These are phyloP conservation scores for Epichloe aotearoae DNA, from an alignment of 2,329 filamentous ascomycete genomes.

Conservation along the genomic window DNA sequence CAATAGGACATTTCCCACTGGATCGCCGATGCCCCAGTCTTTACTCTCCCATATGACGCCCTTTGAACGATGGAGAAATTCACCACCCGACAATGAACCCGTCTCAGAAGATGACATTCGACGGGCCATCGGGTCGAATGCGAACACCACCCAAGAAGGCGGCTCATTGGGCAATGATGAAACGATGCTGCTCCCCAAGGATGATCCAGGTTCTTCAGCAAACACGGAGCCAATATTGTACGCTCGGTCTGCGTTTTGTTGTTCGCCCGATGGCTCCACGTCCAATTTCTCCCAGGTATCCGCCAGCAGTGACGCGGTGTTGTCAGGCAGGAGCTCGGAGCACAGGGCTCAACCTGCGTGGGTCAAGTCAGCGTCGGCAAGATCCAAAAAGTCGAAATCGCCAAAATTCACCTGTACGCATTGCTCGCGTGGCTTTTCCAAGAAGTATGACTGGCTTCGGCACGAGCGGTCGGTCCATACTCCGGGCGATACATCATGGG, in stretches of 20 bases:
- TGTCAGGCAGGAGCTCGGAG: slow-evolving; percentile 3
- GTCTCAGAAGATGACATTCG: slow-evolving; percentile 25
- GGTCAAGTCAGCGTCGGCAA: slow-evolving; percentile 5
- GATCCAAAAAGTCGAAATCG: slow-evolving; percentile 7
- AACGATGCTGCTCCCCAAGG: slow-evolving; percentile 1
- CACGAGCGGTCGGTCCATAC: slow-evolving; percentile 39
- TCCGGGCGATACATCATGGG: slow-evolving; percentile 28
- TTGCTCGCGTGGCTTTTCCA: slow-evolving; percentile 25
- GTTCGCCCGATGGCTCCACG: slow-evolving; percentile 10
- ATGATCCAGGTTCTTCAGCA: slow-evolving; percentile 18
- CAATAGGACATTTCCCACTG: slow-evolving; percentile 20
- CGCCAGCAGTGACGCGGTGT: slow-evolving; percentile 4
- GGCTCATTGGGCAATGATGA: not conserved
- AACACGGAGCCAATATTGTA: slow-evolving; percentile 17
- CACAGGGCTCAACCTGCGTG: slow-evolving; percentile 3
- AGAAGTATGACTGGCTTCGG: slow-evolving; percentile 28
- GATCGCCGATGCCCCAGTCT: slow-evolving; percentile 29
- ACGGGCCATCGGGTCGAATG: slow-evolving; percentile 14
- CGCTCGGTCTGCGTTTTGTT: slow-evolving; percentile 10
- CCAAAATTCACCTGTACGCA: slow-evolving; percentile 24
- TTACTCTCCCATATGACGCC: slow-evolving; percentile 27
- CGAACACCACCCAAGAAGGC: not conserved
- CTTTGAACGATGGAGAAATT: slow-evolving; percentile 28
- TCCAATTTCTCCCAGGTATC: slow-evolving; percentile 8
- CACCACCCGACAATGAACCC: slow-evolving; percentile 32